These are phyloP conservation scores for Benincasa hispida DNA, from an alignment of 306 rosid genomes.

Conservation along the genomic window DNA sequence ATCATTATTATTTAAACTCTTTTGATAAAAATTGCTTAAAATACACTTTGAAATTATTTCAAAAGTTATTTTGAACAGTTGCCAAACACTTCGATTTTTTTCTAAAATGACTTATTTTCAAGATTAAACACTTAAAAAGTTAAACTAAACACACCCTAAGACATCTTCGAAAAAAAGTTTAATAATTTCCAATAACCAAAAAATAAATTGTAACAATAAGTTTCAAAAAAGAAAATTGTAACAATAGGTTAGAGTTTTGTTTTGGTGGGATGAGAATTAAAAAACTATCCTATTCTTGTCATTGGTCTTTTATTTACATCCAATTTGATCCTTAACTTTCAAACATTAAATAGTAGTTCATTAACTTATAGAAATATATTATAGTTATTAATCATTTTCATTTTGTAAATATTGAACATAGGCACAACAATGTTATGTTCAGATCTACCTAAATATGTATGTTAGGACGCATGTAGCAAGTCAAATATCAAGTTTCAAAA, in stretches of 20 bases:
- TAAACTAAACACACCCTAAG: too few relatives aligned
- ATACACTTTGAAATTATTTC: too few relatives aligned
- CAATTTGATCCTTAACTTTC: background rate
- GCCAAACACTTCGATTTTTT: too few relatives aligned
- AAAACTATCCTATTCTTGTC: background rate
- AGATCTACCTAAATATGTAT: background rate
- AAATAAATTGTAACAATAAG: background rate
- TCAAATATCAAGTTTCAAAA: background rate
- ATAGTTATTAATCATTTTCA: background rate
- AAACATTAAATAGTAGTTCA: background rate
- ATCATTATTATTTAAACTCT: too few relatives aligned
- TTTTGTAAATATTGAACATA: background rate
- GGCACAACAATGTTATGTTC: background rate
- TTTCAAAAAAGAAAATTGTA: background rate
- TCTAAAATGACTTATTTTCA: too few relatives aligned
- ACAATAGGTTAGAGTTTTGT: background rate
- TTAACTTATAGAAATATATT: background rate
- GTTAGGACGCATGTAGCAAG: background rate
- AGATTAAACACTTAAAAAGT: too few relatives aligned
- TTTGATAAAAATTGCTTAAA: too few relatives aligned
- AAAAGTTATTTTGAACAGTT: too few relatives aligned
- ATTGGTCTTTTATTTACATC: background rate
- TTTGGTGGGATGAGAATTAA: background rate
- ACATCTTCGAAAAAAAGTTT: background rate
- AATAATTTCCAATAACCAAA: background rate